phyloP scores from a whole-genome alignment of 2,329 filamentous ascomycete genomes.

The Cordyceps tenuipes region DNA sequence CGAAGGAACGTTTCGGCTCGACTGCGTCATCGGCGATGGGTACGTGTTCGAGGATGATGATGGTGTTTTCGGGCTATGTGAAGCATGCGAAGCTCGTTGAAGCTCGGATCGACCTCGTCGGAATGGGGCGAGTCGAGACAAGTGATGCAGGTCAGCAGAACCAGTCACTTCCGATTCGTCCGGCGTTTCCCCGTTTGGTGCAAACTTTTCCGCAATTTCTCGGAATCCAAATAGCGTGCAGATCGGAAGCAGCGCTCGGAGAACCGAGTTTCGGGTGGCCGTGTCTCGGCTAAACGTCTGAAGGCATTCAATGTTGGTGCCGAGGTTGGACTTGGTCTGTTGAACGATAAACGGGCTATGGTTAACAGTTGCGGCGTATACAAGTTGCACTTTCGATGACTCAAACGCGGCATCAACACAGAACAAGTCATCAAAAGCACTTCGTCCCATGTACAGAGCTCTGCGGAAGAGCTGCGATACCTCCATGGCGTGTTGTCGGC shows the following conservation, averaged over 20 bases:
- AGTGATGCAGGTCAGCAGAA: conserved; percentile 16
- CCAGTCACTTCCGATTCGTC: conserved; percentile 16
- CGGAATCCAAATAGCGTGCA: conserved; percentile 17
- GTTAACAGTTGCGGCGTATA: conserved; percentile 19
- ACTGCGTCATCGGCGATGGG: conserved; percentile 13
- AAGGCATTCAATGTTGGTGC: conserved; percentile 16
- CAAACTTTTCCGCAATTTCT: conserved; percentile 16
- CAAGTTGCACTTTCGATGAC: conserved; percentile 21
- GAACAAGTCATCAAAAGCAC: conserved; percentile 18
- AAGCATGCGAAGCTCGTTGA: conserved; percentile 12
- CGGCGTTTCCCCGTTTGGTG: conserved; percentile 7
- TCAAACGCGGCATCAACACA: conserved; percentile 18
- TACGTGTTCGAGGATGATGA: conserved; percentile 12
- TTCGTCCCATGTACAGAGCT: conserved; percentile 13
- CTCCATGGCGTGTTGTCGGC: conserved; percentile 18
- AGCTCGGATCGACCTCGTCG: conserved; percentile 15
- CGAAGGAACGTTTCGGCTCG: conserved; percentile 8
- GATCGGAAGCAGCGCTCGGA: conserved; percentile 16
- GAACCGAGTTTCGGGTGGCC: conserved; percentile 15
- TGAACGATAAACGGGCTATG: conserved; percentile 14
- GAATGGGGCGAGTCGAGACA: conserved; percentile 16
- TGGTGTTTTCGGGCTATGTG: conserved; percentile 9
- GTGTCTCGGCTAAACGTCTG: conserved; percentile 14
- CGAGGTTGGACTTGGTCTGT: conserved; percentile 16
- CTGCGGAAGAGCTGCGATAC: conserved; percentile 16